phyloP scores from a whole-genome alignment of 129 eudicot genomes.

The Centella asiatica region DNA sequence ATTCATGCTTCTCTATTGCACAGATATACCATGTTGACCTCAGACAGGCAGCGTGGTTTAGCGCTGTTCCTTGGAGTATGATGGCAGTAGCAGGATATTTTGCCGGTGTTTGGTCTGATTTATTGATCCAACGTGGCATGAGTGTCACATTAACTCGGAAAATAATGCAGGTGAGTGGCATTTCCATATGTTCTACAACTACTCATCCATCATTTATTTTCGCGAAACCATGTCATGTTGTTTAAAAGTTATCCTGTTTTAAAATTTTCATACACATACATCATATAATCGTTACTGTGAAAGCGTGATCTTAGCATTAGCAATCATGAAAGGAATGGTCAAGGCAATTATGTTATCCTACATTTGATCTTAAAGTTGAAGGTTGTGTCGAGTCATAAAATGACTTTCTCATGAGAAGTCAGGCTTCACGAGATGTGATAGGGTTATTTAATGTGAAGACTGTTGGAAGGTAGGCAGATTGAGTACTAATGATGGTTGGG shows the following conservation, averaged over 20 bases:
- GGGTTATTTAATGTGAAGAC: not conserved
- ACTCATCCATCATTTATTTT: not conserved
- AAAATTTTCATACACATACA: no score
- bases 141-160: conserved; percentile 82
- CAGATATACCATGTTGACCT: conserved; percentile 94
- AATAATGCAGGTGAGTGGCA: conserved; percentile 66
- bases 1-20: conserved; percentile 10
- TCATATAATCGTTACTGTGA: no score
- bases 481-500: not conserved
- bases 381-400: not conserved
- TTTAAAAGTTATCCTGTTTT: no score
- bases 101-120: conserved; percentile 84
- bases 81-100: conserved; percentile 91
- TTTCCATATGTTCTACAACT: not conserved
- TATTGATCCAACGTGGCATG: conserved; percentile 57
- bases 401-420: not conserved
- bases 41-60: conserved; percentile 98
- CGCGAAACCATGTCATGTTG: no score
- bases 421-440: not conserved
- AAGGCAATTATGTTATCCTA: not conserved
- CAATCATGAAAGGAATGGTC: not conserved
- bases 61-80: conserved; percentile 99
- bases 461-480: not conserved
- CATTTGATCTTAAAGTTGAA: not conserved
- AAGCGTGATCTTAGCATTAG: not conserved